Evolutionary conservation across 225 moss, liverwort and hornwort genomes (phyloP).

Genomic region (Bryoerythrophyllum caledonicum): DNA sequence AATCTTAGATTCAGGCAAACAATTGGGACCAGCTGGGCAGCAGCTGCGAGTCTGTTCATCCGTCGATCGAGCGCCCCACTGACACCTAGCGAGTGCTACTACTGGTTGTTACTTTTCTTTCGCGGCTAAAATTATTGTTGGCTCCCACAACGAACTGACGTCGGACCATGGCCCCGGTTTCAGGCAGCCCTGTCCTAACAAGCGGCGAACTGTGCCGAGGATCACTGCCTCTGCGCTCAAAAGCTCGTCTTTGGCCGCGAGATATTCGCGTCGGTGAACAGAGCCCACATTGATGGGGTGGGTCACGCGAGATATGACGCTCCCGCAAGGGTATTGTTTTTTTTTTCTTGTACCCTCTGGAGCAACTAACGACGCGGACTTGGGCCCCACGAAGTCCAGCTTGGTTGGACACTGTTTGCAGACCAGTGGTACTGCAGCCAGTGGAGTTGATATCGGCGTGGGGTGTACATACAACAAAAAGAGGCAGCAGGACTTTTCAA

Average conservation of each 20-base stretch:
- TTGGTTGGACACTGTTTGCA: slow-evolving; percentile 18
- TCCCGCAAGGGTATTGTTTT: too few relatives aligned
- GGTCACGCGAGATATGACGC: background rate
- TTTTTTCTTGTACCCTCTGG: background rate
- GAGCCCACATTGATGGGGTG: slow-evolving; percentile 1
- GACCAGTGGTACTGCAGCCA: background rate
- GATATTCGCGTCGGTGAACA: slow-evolving; percentile 33
- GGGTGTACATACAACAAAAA: slow-evolving; percentile 1
- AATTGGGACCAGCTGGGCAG: background rate
- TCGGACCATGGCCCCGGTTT: slow-evolving; percentile 32
- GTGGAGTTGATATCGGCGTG: slow-evolving; percentile 19
- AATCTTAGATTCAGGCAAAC: slow-evolving; percentile 46
- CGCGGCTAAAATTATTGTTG: too few relatives aligned
- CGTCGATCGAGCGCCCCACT: slow-evolving; percentile 22
- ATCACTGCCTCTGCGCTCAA: slow-evolving; percentile 27
- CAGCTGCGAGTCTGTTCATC: slow-evolving; percentile 23
- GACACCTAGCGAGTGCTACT: slow-evolving; percentile 21
- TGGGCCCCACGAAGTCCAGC: slow-evolving; percentile 30
- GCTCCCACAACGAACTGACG: background rate
- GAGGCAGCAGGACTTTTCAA: slow-evolving; percentile 32
- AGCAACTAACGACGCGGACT: slow-evolving; percentile 7
- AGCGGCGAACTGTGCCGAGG: slow-evolving; percentile 23
- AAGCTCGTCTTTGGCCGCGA: slow-evolving; percentile 26
- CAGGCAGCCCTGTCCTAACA: slow-evolving; percentile 34
- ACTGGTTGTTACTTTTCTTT: too few relatives aligned